These are phyloP conservation scores for Lipomyces sp. DNA, from an alignment of 805 yeast genomes.

Conservation along the genomic window DNA sequence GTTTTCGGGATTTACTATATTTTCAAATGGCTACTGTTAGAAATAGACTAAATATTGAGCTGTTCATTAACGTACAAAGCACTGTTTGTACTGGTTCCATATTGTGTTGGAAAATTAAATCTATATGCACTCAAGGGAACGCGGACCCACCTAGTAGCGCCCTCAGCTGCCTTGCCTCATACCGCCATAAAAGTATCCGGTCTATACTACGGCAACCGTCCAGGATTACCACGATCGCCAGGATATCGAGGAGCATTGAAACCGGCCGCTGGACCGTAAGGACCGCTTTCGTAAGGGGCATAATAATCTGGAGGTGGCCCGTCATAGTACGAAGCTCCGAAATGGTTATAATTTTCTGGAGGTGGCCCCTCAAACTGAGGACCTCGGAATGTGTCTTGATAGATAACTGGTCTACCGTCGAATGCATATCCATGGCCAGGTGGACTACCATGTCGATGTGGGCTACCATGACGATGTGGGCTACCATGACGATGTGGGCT, in stretches of 20 bases:
- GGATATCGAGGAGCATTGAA: neutral
- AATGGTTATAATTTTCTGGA: conserved; percentile 9
- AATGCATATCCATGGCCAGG: neutral
- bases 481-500: too few relatives aligned
- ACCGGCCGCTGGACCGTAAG: conserved; percentile 20
- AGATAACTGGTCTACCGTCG: conserved; percentile 14
- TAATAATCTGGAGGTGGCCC: neutral
- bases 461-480: too few relatives aligned
- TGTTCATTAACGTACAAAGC: too few relatives aligned
- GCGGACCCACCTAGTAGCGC: too few relatives aligned
- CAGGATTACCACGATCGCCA: conserved; percentile 23
- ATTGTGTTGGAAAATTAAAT: too few relatives aligned
- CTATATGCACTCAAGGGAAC: too few relatives aligned
- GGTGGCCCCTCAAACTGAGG: neutral
- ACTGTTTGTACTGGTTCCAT: too few relatives aligned
- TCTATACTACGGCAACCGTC: conserved; percentile 18
- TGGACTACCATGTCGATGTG: neutral
- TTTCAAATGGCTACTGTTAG: too few relatives aligned
- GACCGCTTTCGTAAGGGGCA: conserved; percentile 22
- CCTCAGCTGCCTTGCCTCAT: too few relatives aligned
- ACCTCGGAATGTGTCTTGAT: conserved; percentile 5
- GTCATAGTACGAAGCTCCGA: neutral
- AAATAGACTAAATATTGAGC: too few relatives aligned
- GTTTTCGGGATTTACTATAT: too few relatives aligned
- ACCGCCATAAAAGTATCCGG: neutral